A percentile compares a stretch with the other conserved stretches of the same genome.
Evolutionary conservation across 75 land plant genomes (phyloP).

Genomic region (Adiantum capillusveneris): DNA sequence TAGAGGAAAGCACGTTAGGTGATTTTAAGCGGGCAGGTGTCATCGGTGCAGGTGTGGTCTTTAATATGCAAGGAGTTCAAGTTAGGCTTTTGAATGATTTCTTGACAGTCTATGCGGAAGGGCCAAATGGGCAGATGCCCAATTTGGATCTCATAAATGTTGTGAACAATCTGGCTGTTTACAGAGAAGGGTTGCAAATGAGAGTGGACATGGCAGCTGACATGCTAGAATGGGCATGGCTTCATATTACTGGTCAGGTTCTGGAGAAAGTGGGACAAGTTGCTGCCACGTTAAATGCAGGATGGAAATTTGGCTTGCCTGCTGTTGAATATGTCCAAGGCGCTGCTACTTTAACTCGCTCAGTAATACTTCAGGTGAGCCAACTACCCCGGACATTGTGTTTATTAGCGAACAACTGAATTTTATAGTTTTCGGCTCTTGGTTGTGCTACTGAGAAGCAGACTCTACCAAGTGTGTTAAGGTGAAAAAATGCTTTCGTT

Average conservation of each 20-base stretch:
- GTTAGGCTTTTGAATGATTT: constrained; percentile 26
- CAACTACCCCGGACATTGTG: too few relatives aligned
- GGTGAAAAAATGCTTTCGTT: too few relatives aligned
- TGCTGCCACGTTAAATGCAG: constrained; percentile 40
- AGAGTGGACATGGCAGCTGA: constrained; percentile 37
- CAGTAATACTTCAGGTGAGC: constrained; percentile 65
- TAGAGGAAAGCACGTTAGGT: constrained; percentile 6
- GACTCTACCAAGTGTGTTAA: too few relatives aligned
- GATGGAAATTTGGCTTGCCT: constrained; percentile 67
- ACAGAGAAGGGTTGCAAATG: constrained; percentile 66
- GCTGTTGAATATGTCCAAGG: constrained; percentile 72
- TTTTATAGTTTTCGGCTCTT: too few relatives aligned
- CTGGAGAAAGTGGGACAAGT: constrained; percentile 51
- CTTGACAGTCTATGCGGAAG: constrained; percentile 69
- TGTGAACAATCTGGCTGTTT: constrained; percentile 69
- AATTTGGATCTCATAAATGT: constrained; percentile 87
- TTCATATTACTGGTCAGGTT: constrained; percentile 43
- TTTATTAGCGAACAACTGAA: too few relatives aligned
- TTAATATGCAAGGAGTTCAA: constrained; percentile 34
- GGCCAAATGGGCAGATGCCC: constrained; percentile 97
- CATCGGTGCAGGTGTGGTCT: constrained; percentile 84
- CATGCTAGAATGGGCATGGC: constrained; percentile 46
- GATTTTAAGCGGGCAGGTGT: constrained; percentile 81
- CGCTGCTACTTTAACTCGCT: constrained; percentile 77
- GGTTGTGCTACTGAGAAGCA: too few relatives aligned